Evolutionary conservation across 495 filamentous ascomycete species (phyloP).

Genomic region (Rusavskia elegans): DNA sequence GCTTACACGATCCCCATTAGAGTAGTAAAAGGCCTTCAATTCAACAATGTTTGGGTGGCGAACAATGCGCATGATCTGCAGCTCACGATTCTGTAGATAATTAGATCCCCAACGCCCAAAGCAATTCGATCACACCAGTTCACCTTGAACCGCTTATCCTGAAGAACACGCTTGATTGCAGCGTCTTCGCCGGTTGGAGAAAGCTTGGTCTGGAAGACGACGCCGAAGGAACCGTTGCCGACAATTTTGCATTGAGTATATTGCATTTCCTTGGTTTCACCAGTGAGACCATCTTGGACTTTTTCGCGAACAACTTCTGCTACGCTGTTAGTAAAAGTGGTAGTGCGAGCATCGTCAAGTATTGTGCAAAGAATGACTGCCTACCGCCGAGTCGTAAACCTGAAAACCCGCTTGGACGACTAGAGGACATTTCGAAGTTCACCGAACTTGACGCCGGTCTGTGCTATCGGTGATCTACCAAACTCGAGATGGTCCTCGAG

Average conservation of each 20-base stretch:
- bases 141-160: conserved; percentile 99
- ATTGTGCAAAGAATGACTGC: conserved; percentile 12
- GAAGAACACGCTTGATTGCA: conserved; percentile 94
- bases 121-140: background rate
- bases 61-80: conserved; percentile 99
- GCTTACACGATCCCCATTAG: conserved; percentile 90
- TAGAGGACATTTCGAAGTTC: conserved; percentile 46
- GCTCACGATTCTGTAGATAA: conserved; percentile 69
- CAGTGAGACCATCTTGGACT: conserved; percentile 94
- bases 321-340: conserved; percentile 14
- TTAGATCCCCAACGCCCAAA: conserved; percentile 20
- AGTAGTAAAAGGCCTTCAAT: conserved; percentile 98
- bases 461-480: conserved; percentile 18
- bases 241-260: conserved; percentile 99
- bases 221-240: conserved; percentile 97
- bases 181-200: conserved; percentile 94
- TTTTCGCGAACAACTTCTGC: conserved; percentile 96
- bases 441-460: background rate
- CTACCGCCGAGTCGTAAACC: conserved; percentile 74
- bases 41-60: conserved; percentile 98
- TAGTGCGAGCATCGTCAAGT: background rate
- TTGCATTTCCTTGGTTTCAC: conserved; percentile 88
- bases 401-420: conserved; percentile 57
- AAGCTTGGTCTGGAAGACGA: conserved; percentile 97
- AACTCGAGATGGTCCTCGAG: conserved; percentile 22